Evolutionary conservation across 345 rosid genomes (phyloP), one percentile per base, ranked within the genome.

Genomic region (Jatropha curcas): DNA sequence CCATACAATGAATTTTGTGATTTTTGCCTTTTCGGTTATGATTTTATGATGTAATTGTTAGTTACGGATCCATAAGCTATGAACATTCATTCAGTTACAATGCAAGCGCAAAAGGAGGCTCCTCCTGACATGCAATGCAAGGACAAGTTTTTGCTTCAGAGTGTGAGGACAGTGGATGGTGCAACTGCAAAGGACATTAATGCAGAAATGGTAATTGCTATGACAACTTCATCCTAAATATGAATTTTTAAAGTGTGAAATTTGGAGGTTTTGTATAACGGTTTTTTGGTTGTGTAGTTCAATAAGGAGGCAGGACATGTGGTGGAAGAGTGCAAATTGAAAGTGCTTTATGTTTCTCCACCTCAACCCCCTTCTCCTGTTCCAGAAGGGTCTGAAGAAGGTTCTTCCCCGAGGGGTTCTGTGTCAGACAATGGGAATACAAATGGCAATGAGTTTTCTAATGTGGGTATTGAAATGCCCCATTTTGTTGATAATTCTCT

Each of bases 21-120:
- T 65, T 59, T 43, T 59, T 53, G n/a, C 20, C 3, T 61, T 71
- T 67, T 13, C 61, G 35, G 13, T 46, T 14, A 20, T 58, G 37
- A 37, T 34, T 75, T 51, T 14, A n/a, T 37, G 9, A 62, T 71
- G 45, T 19, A 60, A 25, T 17, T 59, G 16, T 3, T 43, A 7
- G 39, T 63, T 52, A 22, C 35, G 59, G 35, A 24, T 53, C 63
- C 67, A 1, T 52, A 14, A 69, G 70, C 53, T 58, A 66, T 41
- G 74, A n/a, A 25, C 33, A 10, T 74, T 82, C 60, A 58, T 74
- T 78, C 71, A 88, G 96, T 90, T 59, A 90, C 96, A 12, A 88
- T 90, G 96, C 96, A 90, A 87, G 93, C 93, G 0, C 92, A 88
- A 67, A 90, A 87, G 79, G 93, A 90, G 76, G 85, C 88, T 59